Base-by-base conservation (phyloP, 345 rosid species). In the Laguncularia racemosa region DNA sequence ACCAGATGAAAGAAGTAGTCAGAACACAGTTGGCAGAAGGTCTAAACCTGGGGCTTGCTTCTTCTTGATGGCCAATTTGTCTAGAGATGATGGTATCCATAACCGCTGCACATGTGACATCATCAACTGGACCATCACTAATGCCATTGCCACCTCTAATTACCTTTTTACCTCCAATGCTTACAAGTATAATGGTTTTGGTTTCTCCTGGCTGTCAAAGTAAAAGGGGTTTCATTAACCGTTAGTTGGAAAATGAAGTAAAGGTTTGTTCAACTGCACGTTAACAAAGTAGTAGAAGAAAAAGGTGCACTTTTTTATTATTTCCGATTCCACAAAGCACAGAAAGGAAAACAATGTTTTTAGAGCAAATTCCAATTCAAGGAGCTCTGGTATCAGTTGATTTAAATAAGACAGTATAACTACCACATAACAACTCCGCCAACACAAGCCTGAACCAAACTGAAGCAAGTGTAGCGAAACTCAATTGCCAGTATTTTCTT, bases 61-160 rank as follows among this genome's bases (percentile, higher is more conserved):
- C 95, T 79, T 85, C 95, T 44, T 14, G 63, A 75, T 82, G 64
- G 56, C 73, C 67, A 54, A 83, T 84, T 68, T 65, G 65, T 63
- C 74, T 68, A 14, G n/a, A 13, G 20, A 63, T 72, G 63, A 83
- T 58, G 52, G 75, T 53, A 61, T 77, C 81, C 86, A 85, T 63
- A 15, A 78, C 53, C 55, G n/a, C 63, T 57, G 73, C 45, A 64
- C 74, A 61, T 33, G 67, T 76, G 61, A 62, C 74, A 70, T 69
- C 67, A 76, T 73, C 54, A 48, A 79, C 73, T 12, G 58, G 83
- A 65, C 89, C 85, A 55, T 93, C 88, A 61, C 78, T 81, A 40
- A 87, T 75, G 64, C 86, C 80, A 68, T 83, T 81, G 71, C 97
- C 99, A 59, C 99, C 97, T 69, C 88, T 83, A 63, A 86, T 85